Conservation (phyloP, 2,329 filamentous ascomycete species). For the Sporothrix sp. region DNA sequence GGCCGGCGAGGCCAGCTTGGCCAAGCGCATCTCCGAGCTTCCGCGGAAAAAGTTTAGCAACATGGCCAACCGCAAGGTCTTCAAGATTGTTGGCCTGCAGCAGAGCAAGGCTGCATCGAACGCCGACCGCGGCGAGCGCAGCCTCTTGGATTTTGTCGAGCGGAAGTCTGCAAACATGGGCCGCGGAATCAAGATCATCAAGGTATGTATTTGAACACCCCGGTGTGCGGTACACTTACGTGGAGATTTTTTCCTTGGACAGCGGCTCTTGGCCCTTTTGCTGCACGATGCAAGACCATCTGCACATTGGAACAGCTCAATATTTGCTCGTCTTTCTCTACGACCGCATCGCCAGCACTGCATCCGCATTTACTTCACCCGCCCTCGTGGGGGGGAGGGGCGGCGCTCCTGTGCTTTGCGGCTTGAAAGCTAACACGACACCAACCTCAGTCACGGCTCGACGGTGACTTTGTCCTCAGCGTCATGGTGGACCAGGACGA, state of each 20-base stretch:
- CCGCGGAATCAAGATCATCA: constrained; percentile 56
- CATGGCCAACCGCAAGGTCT: constrained; percentile 25
- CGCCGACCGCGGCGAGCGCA: constrained; percentile 54
- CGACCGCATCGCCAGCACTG: neutral
- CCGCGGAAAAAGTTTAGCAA: constrained; percentile 18
- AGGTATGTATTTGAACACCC: constrained; percentile 53
- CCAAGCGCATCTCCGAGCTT: constrained; percentile 19
- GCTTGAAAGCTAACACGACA: constrained; percentile 59
- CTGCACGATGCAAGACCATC: no score
- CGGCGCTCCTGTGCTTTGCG: constrained; percentile 25
- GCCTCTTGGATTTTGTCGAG: constrained; percentile 59
- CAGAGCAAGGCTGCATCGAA: constrained; percentile 59
- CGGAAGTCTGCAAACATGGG: constrained; percentile 53
- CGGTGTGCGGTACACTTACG: constrained; percentile 1
- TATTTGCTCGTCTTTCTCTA: no score
- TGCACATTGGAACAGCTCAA: no score
- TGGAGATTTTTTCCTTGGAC: neutral
- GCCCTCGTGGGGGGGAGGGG: neutral
- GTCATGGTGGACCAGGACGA: constrained; percentile 57
- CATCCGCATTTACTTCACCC: neutral
- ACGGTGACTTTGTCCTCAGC: constrained; percentile 56
- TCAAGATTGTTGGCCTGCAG: constrained; percentile 53
- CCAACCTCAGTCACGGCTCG: constrained; percentile 51
- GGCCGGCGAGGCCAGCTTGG: constrained; percentile 20
- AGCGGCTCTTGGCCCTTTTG: neutral